Conservation (phyloP, 768 basidiomycete species). For the Clathrus columnatus region DNA sequence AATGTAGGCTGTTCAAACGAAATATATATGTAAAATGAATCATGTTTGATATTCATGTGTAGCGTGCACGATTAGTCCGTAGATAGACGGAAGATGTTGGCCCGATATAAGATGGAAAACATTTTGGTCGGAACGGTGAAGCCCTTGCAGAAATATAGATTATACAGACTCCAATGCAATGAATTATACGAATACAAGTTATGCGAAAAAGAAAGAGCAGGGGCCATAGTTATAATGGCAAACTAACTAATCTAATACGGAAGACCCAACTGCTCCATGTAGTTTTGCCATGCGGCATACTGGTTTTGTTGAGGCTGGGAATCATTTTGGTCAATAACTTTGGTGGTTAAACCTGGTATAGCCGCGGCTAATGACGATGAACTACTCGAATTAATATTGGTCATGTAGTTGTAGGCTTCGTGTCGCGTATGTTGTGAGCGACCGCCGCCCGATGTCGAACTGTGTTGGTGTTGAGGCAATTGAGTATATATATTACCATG, state of each 20-base stretch:
- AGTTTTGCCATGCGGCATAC: slow-evolving; percentile 8
- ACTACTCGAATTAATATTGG: not conserved
- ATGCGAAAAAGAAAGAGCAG: not conserved
- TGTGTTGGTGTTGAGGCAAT: not conserved
- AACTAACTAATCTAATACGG: not conserved
- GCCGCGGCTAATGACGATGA: slow-evolving; percentile 4
- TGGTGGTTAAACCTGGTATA: not conserved
- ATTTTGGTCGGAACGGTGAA: no score
- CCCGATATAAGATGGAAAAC: no score
- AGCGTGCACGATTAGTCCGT: no score
- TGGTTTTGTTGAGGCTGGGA: slow-evolving; percentile 1
- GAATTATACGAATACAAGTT: not conserved
- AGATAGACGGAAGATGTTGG: no score
- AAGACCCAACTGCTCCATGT: slow-evolving; percentile 9
- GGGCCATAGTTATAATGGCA: not conserved
- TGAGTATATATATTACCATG: not conserved
- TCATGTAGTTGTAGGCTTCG: not conserved
- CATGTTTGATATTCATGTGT: no score
- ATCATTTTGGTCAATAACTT: not conserved
- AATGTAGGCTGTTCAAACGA: no score
- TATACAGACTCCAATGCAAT: not conserved
- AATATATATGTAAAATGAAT: no score
- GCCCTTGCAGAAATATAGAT: no score
- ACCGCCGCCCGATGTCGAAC: not conserved
- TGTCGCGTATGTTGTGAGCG: not conserved